phyloP scores from a whole-genome alignment of 768 basidiomycete genomes.

The Boletus sp. region DNA sequence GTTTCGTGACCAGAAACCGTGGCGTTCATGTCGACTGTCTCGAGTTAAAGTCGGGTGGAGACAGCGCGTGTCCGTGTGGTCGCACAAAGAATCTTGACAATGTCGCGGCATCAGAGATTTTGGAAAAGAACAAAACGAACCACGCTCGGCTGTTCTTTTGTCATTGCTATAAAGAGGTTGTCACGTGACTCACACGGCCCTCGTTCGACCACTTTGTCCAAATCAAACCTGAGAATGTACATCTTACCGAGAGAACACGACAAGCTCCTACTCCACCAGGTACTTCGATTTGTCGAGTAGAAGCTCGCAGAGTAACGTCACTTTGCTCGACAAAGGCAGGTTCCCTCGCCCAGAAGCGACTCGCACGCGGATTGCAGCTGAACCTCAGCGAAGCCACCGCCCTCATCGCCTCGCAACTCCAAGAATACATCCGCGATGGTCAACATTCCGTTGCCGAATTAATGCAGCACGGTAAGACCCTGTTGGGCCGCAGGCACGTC shows the following conservation, averaged over 20 bases:
- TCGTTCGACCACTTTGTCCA: conserved; percentile 2
- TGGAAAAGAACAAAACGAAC: conserved; percentile 1
- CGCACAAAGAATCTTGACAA: too few species aligned
- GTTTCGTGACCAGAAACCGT: conserved; percentile 8
- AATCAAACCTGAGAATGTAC: conserved; percentile 45
- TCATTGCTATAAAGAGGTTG: not conserved
- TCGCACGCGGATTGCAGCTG: conserved; percentile 87
- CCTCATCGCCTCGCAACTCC: conserved; percentile 87
- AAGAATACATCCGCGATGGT: conserved; percentile 94
- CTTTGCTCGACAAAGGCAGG: conserved; percentile 55
- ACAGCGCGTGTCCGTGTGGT: not conserved
- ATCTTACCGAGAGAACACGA: conserved; percentile 72
- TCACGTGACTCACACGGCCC: conserved; percentile 14
- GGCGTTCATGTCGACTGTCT: conserved; percentile 20
- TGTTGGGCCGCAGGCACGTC: conserved; percentile 89
- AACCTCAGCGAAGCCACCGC: conserved; percentile 88
- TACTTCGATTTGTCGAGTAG: conserved; percentile 15
- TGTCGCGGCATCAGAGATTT: conserved; percentile 1
- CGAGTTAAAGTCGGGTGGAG: conserved; percentile 13
- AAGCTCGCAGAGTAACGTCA: not conserved
- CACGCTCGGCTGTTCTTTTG: not conserved
- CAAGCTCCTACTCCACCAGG: conserved; percentile 73
- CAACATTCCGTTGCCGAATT: conserved; percentile 77
- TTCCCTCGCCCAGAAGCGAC: conserved; percentile 86
- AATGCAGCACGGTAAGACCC: conserved; percentile 89